Percentiles rank a stretch among this genome's conserved stretches.
Conservation (phyloP, 768 basidiomycete species). For the Tricholoma furcatifolium region DNA sequence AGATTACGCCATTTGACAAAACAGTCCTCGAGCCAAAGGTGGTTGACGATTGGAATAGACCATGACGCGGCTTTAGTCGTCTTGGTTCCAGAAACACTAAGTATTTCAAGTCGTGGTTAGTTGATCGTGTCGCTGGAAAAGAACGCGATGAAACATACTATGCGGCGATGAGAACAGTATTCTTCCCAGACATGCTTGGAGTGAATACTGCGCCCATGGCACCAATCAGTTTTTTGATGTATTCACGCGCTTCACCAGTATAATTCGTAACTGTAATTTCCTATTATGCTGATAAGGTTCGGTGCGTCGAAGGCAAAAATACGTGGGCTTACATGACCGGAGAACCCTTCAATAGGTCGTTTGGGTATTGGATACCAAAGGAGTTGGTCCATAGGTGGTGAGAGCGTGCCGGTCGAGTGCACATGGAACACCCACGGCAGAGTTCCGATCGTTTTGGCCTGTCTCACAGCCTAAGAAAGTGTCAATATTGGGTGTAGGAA, state of each 20-base stretch:
- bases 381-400: slow-evolving; percentile 69
- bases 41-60: slow-evolving; percentile 87
- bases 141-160: slow-evolving; percentile 48
- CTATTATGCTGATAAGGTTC: slow-evolving; percentile 32
- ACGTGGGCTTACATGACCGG: slow-evolving; percentile 48
- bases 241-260: slow-evolving; percentile 82
- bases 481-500: background rate
- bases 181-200: slow-evolving; percentile 73
- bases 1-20: slow-evolving; percentile 76
- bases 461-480: slow-evolving; percentile 52
- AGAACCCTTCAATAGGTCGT: slow-evolving; percentile 56
- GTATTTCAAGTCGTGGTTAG: background rate
- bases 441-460: slow-evolving; percentile 67
- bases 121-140: background rate
- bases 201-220: slow-evolving; percentile 81
- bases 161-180: slow-evolving; percentile 82
- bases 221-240: slow-evolving; percentile 79
- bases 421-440: slow-evolving; percentile 84
- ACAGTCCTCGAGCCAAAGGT: slow-evolving; percentile 91
- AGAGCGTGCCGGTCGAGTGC: slow-evolving; percentile 57
- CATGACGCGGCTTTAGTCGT: slow-evolving; percentile 72
- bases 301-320: background rate
- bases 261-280: slow-evolving; percentile 88
- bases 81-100: slow-evolving; percentile 53
- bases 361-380: slow-evolving; percentile 83